Base-by-base conservation (phyloP, 1,139 yeast species). In the Zhuliangozyma parablackwelliae region DNA sequence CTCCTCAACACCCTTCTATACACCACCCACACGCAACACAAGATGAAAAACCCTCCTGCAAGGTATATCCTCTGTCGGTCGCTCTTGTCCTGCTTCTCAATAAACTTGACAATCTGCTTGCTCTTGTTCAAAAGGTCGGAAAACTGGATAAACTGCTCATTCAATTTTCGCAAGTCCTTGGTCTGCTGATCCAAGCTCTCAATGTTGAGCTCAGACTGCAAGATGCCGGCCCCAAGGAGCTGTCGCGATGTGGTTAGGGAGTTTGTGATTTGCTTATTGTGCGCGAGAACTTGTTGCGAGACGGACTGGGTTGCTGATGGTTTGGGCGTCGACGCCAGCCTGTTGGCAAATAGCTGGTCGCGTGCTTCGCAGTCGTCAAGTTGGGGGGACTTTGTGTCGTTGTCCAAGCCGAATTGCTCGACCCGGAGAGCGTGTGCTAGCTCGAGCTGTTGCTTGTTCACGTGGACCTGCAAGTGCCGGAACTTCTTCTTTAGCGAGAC, bases 61-160 rank as follows among this genome's bases (percentile, higher is more conserved):
- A 75, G 56, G 45, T 79, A 76, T 51, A 83, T 82, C 39, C 78
- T 62, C 34, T 74, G 64, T 36, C 84, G 68, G 49, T 84, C 92
- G 43, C 71, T 61, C 38, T 70, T 65, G 49, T 84, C 88, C 35
- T 86, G 85, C 49, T 78, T 78, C 49, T 82, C 87, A 38, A 83
- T 76, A 40, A 80, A 73, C 44, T 69, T 67, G 31, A 83, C 85
- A 32, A 83, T 69, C 31, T 70, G 68, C 37, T 65, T 69, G 1
- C 86, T 78, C 32, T 73, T 77, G 36, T 65, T 61, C 36, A 84
- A 62, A 36, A 82, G 57, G 39, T 69, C 70, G 34, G 78, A 76
- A 45, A 82, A 78, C 31, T 73, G 69, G 2, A 70, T 57, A 48
- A 78, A 78, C 41, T 69, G 70, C 30, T 71, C 70, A 38, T 78